Conservation (phyloP, 169 alveolate genomes). For the Eimeria falciformis region DNA sequence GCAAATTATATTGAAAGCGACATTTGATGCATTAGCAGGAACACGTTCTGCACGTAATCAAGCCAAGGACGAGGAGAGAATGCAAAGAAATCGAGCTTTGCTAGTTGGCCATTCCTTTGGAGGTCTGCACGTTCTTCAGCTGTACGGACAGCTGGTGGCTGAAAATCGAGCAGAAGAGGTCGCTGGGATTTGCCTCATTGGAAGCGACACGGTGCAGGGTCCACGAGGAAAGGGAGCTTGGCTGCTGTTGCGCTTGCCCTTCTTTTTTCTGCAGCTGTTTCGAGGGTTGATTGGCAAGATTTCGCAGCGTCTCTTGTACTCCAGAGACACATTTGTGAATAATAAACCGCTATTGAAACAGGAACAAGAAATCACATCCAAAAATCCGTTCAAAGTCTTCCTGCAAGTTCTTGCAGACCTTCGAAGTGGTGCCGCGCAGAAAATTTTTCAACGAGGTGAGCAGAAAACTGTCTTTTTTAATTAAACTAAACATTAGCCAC, state of each 20-base stretch:
- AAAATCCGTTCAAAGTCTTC: neutral
- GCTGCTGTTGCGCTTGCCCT: constrained; percentile 33
- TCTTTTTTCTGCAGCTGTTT: constrained; percentile 27
- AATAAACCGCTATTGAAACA: neutral
- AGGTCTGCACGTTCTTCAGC: constrained; percentile 10
- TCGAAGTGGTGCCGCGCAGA: neutral
- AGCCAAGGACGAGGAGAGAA: neutral
- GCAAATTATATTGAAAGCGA: neutral
- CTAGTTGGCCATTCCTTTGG: constrained; percentile 59
- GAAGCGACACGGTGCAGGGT: neutral
- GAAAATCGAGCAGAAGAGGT: constrained; percentile 29
- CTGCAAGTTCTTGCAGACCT: neutral
- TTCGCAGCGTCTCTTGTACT: neutral
- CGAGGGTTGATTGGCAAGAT: neutral
- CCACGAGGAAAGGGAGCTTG: neutral
- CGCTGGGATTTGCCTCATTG: constrained; percentile 22
- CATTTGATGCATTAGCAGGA: neutral
- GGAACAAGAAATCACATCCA: neutral
- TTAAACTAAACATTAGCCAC: no score
- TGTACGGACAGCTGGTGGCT: constrained; percentile 15
- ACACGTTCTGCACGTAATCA: neutral
- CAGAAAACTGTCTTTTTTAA: neutral
- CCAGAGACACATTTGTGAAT: neutral
- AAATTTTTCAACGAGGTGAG: neutral
- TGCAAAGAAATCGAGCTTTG: neutral